phyloP scores from a whole-genome alignment of 352 stramenopile genomes.

The Globisporangium paddicum region DNA sequence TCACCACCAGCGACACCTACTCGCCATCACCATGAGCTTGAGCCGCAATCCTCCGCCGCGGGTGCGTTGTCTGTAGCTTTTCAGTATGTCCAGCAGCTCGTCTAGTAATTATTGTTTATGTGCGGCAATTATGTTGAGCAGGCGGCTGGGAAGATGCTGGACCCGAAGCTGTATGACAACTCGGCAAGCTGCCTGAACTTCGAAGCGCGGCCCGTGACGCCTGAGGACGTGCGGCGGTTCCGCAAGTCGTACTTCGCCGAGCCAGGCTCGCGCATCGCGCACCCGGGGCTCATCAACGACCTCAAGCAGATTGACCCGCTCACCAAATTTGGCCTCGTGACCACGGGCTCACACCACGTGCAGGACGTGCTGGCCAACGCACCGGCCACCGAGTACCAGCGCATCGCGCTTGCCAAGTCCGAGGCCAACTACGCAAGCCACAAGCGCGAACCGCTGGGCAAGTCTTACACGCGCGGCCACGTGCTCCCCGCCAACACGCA shows the following conservation, averaged over 20 bases:
- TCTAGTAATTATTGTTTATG: no score
- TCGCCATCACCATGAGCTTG: conserved; percentile 4
- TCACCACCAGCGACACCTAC: background rate
- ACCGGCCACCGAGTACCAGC: conserved; percentile 51
- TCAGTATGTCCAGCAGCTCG: no score
- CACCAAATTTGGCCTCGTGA: conserved; percentile 64
- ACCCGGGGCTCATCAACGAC: conserved; percentile 78
- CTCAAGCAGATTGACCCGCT: conserved; percentile 55
- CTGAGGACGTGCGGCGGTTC: conserved; percentile 67
- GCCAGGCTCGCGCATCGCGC: conserved; percentile 63
- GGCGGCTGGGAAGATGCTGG: conserved; percentile 38
- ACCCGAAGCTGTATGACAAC: conserved; percentile 31
- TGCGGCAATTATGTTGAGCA: conserved; percentile 17
- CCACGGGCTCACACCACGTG: conserved; percentile 67
- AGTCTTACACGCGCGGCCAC: conserved; percentile 61
- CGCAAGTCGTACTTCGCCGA: conserved; percentile 85
- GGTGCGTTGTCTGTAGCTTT: conserved; percentile 14
- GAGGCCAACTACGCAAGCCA: conserved; percentile 79
- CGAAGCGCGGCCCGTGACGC: conserved; percentile 52
- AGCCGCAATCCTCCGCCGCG: conserved; percentile 22
- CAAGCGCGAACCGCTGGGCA: conserved; percentile 76
- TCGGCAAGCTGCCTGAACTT: conserved; percentile 54
- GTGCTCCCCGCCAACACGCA: conserved; percentile 54
- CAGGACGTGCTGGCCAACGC: conserved; percentile 45
- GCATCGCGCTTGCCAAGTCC: conserved; percentile 58